Base-by-base conservation (phyloP, 768 basidiomycete species). In the Lactarius hatsudake region DNA sequence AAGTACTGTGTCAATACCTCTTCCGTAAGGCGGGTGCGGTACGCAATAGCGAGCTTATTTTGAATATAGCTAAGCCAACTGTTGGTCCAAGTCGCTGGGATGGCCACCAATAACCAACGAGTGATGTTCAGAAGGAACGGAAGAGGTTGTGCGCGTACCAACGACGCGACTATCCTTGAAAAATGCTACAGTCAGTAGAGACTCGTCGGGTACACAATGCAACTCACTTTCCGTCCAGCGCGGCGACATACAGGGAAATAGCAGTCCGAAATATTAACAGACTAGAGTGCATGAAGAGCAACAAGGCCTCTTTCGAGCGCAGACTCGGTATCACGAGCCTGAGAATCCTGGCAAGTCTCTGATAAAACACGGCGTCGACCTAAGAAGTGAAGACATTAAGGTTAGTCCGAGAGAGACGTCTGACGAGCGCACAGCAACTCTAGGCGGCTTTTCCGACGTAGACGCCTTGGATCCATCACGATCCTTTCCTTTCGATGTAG, bases 41-140 rank as follows among this genome's bases (percentile, higher is more conserved):
- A 94, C 9, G 93, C 91, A 51, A 95, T 89, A 0, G 92, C 87
- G 13, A 99, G 83, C 76, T 97, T 97, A 75, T 88, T 94, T 76
- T 99, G 96, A 13, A 98, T 83, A 74, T 92, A 98, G 72, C 90
- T 91, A 34, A 98, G 81, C 92, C 93, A 94, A 68, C 89, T 91
- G 74, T 95, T 94, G 5, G 91, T 91, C 87, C 91, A 93, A 20
- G 94, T 96, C 2, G 94, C 94, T 0, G 94, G 94, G 62, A 96
- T 87, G 36, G 96, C 96, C 17, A 98, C 90, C 9, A 93, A 78
- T 15, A 98, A 81, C 96, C 96, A 99, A 59, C 87, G 86, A 38
- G 89, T 77, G 68, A 99, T 95, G 68, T 97, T 94, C 67, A 84
- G 77, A 38, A 94, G 82, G 79, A 98, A 98, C 61, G 87, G 81